A percentile compares a stretch with the other conserved stretches of the same genome.
Evolutionary conservation across 1,284 basidiomycete genomes (phyloP).

Genomic region (Kwoniella shivajii): DNA sequence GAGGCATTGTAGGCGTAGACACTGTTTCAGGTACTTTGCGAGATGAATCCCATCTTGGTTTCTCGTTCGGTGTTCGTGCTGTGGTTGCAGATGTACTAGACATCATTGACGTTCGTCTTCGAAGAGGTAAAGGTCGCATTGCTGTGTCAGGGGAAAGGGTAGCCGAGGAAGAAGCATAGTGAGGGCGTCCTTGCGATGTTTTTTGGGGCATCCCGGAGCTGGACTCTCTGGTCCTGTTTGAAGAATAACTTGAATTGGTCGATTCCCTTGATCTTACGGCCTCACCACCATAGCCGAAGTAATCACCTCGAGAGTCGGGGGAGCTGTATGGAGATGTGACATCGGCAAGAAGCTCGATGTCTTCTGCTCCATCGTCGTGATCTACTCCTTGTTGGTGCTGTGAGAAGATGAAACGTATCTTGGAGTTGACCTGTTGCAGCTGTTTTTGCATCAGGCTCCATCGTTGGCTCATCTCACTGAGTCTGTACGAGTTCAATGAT

Average conservation of each 20-base stretch:
- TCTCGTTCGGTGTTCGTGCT: conserved; percentile 12
- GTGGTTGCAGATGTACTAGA: conserved; percentile 18
- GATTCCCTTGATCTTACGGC: conserved; percentile 1
- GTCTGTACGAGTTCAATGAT: conserved; percentile 10
- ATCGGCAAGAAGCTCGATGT: conserved; percentile 33
- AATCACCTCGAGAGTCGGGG: conserved; percentile 9
- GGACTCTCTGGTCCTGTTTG: conserved; percentile 1
- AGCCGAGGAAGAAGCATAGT: not conserved
- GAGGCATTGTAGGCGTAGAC: conserved; percentile 5
- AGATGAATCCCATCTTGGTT: conserved; percentile 38
- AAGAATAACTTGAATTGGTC: not conserved
- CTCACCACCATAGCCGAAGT: conserved; percentile 9
- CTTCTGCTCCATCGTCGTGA: conserved; percentile 4
- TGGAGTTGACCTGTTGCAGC: conserved; percentile 38
- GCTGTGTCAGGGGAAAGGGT: conserved; percentile 11
- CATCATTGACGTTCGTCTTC: conserved; percentile 12
- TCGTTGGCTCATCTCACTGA: conserved; percentile 34
- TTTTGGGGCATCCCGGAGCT: not conserved
- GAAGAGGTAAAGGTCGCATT: conserved; percentile 3
- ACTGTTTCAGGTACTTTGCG: conserved; percentile 11
- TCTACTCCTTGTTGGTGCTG: conserved; percentile 11
- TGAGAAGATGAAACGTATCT: conserved; percentile 27
- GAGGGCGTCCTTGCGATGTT: conserved; percentile 12
- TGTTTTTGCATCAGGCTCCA: conserved; percentile 36
- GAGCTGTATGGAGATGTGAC: conserved; percentile 8